These are phyloP conservation scores for Globisporangium paddicum DNA, from an alignment of 352 stramenopile species.

Conservation along the genomic window DNA sequence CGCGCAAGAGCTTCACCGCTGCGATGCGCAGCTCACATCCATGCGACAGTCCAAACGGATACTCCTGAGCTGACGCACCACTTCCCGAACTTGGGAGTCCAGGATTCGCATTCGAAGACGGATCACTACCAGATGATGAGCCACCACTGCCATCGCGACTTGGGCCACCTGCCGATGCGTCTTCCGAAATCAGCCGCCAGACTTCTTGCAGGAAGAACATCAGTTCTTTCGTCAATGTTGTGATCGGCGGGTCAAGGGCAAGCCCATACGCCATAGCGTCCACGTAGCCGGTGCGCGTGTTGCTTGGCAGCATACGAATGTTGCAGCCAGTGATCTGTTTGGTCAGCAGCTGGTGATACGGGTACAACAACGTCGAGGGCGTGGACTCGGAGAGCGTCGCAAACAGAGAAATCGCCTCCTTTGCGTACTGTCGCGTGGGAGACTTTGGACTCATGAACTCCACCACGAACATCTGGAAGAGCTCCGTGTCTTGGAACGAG, in stretches of 20 bases:
- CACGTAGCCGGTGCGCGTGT: slow-evolving; percentile 74
- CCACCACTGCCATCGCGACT: slow-evolving; percentile 18
- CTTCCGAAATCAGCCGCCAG: slow-evolving; percentile 81
- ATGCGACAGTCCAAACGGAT: slow-evolving; percentile 84
- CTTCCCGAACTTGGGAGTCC: slow-evolving; percentile 18
- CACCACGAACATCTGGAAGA: slow-evolving; percentile 87
- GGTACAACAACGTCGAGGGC: slow-evolving; percentile 64
- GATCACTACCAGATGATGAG: slow-evolving; percentile 15
- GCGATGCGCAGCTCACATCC: slow-evolving; percentile 80
- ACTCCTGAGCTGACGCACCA: slow-evolving; percentile 69
- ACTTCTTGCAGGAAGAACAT: slow-evolving; percentile 85
- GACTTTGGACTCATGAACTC: slow-evolving; percentile 78
- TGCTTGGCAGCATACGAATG: slow-evolving; percentile 61
- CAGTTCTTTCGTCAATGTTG: slow-evolving; percentile 80
- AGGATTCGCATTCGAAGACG: slow-evolving; percentile 6
- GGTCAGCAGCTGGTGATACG: slow-evolving; percentile 80
- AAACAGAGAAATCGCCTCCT: slow-evolving; percentile 60
- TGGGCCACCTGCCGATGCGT: slow-evolving; percentile 24
- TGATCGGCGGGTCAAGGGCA: slow-evolving; percentile 71
- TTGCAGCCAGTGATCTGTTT: slow-evolving; percentile 84
- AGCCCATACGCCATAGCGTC: slow-evolving; percentile 83
- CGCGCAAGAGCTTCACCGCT: slow-evolving; percentile 83
- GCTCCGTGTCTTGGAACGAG: slow-evolving; percentile 78
- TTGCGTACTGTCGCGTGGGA: slow-evolving; percentile 62
- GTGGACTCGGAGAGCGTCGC: slow-evolving; percentile 52